Evolutionary conservation across 1,284 basidiomycete species (phyloP), one percentile per base, ranked within the genome.

Genomic region (Fomitiporia mediterranea): DNA sequence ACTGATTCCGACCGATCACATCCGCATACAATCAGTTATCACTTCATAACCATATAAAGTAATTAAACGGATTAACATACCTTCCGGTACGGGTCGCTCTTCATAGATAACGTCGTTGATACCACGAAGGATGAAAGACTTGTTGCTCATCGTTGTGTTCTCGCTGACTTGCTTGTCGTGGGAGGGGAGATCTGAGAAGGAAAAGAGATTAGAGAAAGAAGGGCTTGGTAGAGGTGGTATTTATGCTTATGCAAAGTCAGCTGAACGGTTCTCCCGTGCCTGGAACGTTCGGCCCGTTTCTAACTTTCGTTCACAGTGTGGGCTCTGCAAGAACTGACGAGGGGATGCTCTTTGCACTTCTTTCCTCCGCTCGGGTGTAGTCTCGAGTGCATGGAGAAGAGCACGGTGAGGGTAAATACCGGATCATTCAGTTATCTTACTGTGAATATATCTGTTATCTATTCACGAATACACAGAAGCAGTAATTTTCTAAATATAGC

Each of bases 71-170:
- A 27, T 21, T 7, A 40, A 61, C 79, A 61, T 56, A 87, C 88
- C 72, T 56, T 89, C 78, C 25, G 91, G 92, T 58, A 97, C 80
- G 4, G 88, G 85, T 2, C 90, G 78, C 63, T 91, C 75, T 65
- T 94, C 90, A 64, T 82, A 94, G 46, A 73, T 74, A 58, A 86
- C 82, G 52, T 90, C 76, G n/a, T 91, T 78, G 63, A 93, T 74
- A 48, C 76, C 80, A 50, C 81, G 79, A 51, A 95, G 77, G 51
- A 94, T 86, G 67, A 94, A 91, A 8, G 89, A 91, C 51, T 77
- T 81, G 70, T 93, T 94, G 68, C 85, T 77, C 38, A 81, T 77
- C 11, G 48, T 35, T 35, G 48, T n/a, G n/a, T n/a, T n/a, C n/a
- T n/a, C n/a, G n/a, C n/a, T n/a, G n/a, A n/a, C n/a, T n/a, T n/a